Evolutionary conservation across 139 green algal species (phyloP).

Genomic region (Coccomyxa sp.): DNA sequence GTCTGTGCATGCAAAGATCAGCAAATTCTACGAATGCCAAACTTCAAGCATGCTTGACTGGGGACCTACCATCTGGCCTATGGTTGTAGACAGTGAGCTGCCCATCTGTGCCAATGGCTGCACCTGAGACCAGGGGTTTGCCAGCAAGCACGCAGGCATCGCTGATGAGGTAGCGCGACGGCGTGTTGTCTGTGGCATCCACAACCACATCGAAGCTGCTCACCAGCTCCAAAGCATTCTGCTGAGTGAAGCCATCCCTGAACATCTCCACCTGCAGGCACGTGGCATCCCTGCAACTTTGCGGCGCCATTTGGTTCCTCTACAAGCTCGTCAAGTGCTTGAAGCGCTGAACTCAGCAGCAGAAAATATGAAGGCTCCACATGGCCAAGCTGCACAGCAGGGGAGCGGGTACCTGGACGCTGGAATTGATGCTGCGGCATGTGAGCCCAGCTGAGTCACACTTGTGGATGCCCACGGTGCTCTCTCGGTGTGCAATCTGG

Average conservation of each 20-base stretch:
- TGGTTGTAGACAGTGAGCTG: slow-evolving; percentile 92
- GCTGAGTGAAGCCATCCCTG: slow-evolving; percentile 52
- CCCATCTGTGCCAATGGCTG: slow-evolving; percentile 86
- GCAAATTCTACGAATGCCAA: too few relatives aligned
- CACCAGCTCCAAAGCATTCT: slow-evolving; percentile 72
- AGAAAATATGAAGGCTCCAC: background rate
- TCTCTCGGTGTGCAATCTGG: slow-evolving; percentile 66
- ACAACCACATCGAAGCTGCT: slow-evolving; percentile 84
- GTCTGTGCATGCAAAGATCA: too few relatives aligned
- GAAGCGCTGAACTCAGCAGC: background rate
- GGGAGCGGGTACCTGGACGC: slow-evolving; percentile 27
- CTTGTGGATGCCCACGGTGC: slow-evolving; percentile 71
- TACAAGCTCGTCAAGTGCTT: too few relatives aligned
- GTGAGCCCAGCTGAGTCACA: slow-evolving; percentile 58
- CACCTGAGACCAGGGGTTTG: slow-evolving; percentile 82
- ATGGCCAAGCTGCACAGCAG: too few relatives aligned
- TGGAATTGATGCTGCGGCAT: slow-evolving; percentile 63
- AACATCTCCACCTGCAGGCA: slow-evolving; percentile 41
- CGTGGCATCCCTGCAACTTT: background rate
- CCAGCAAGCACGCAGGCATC: slow-evolving; percentile 71
- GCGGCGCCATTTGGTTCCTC: too few relatives aligned
- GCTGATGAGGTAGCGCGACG: slow-evolving; percentile 89
- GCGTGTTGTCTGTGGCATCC: slow-evolving; percentile 91
- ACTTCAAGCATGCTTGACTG: too few relatives aligned
- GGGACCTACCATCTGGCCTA: slow-evolving; percentile 46